Evolutionary conservation across 2,329 filamentous ascomycete species (phyloP), one percentile per base, ranked within the genome.

Genomic region (Pseudogymnoascus sp.): DNA sequence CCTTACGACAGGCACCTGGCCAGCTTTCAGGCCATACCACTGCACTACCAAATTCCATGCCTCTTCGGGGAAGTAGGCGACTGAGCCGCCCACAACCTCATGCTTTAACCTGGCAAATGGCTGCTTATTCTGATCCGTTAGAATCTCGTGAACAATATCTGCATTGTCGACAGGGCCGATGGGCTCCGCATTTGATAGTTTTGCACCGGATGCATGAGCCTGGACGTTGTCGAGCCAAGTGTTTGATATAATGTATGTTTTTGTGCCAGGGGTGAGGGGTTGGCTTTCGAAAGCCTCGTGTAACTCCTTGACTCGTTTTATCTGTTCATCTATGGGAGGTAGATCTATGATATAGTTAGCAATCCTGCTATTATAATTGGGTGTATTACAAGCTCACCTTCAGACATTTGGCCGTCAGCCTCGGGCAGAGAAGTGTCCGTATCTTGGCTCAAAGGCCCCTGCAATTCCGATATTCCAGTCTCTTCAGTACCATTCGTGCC

Each of bases 81-180:
- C 93, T 62, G 91, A 84, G 35, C 89, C 85, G n/a, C 80, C 78
- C 53, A 87, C 81, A 53, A 87, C 77, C 15, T 87, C 90, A 1
- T 84, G 84, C 68, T 87, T 89, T 50, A 97, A 80, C 2, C 89
- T 87, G 33, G 93, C 83, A 70, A 92, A 96, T 15, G 82, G 78
- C 13, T 77, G 76, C 59, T 77, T 78, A 17, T 74, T 73, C 9
- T 79, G 76, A 64, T 85, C 82, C 60, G 74, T 75, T 64, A 87
- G 78, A 36, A 82, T 79, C 66, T 87, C 82, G 65, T 87, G 79
- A 61, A 93, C 85, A 65, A 97, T 87, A 71, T 93, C 89, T 0
- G 89, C 86, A 72, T 97, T 97, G 78, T 97, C 91, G 33, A 97
- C 83, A 0, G 90, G 89, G 1, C 92, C 92, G 7, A 77, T 69